phyloP scores from a whole-genome alignment of 2,329 filamentous ascomycete genomes.

The Cladophialophora chaetospira region DNA sequence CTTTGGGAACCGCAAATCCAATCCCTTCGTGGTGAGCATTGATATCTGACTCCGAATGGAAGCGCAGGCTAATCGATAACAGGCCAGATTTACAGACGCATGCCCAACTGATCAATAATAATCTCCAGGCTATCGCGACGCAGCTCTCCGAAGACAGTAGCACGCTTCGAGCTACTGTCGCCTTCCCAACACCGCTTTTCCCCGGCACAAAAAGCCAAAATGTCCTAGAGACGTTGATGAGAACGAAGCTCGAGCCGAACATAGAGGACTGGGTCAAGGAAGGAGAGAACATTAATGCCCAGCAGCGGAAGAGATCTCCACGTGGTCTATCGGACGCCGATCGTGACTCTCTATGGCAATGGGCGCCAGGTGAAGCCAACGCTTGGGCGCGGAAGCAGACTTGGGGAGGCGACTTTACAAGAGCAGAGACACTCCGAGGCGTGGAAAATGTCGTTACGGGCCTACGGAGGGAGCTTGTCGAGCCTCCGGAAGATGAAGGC shows the following conservation, averaged over 20 bases:
- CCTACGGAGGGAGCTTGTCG: slow-evolving; percentile 59
- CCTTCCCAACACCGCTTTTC: slow-evolving; percentile 75
- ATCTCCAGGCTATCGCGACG: slow-evolving; percentile 67
- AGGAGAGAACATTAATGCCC: slow-evolving; percentile 54
- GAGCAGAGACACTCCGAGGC: slow-evolving; percentile 67
- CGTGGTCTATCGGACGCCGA: slow-evolving; percentile 48
- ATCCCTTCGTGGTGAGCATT: slow-evolving; percentile 65
- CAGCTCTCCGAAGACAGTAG: slow-evolving; percentile 66
- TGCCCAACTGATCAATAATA: slow-evolving; percentile 69
- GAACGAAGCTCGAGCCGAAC: slow-evolving; percentile 79
- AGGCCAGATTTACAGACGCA: slow-evolving; percentile 74
- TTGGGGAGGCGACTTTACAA: slow-evolving; percentile 68
- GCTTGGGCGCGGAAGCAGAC: slow-evolving; percentile 49
- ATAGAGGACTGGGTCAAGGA: slow-evolving; percentile 73
- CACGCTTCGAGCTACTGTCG: slow-evolving; percentile 69
- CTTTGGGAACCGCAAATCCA: slow-evolving; percentile 64
- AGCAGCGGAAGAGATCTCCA: slow-evolving; percentile 21
- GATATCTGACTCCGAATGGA: neutral
- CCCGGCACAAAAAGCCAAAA: slow-evolving; percentile 68
- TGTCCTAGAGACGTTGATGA: slow-evolving; percentile 69
- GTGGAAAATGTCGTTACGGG: slow-evolving; percentile 73
- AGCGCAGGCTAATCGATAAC: neutral
- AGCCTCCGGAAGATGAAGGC: slow-evolving; percentile 50
- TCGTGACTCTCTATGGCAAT: slow-evolving; percentile 62
- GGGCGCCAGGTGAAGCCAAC: slow-evolving; percentile 54